Percentiles rank a stretch among this genome's conserved stretches.
phyloP scores from a whole-genome alignment of 805 yeast species.

The Soucietia sequanensis region DNA sequence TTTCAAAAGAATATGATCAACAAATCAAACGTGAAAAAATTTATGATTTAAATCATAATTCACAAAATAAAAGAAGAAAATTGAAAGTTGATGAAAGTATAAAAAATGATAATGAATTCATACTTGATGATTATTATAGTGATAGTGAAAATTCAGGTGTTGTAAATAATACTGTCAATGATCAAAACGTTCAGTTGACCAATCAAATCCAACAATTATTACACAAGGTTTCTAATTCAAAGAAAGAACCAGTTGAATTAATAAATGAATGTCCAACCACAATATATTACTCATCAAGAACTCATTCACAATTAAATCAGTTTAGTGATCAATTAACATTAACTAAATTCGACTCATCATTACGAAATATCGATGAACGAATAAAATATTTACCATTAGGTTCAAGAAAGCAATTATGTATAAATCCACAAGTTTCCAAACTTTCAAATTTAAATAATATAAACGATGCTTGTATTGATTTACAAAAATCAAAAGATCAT shows the following conservation, averaged over 20 bases:
- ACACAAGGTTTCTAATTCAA: conserved; percentile 34
- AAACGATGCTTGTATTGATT: conserved; percentile 78
- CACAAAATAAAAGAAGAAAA: conserved; percentile 9
- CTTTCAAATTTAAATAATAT: conserved; percentile 51
- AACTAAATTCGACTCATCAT: conserved; percentile 64
- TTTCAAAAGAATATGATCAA: conserved; percentile 22
- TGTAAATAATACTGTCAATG: conserved; percentile 12
- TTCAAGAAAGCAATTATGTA: conserved; percentile 82
- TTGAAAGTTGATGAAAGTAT: conserved; percentile 2
- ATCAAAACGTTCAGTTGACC: conserved; percentile 32
- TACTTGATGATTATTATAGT: conserved; percentile 38
- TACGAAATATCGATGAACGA: conserved; percentile 46
- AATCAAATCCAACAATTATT: conserved; percentile 51
- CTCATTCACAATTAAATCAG: conserved; percentile 86
- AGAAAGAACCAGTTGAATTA: conserved; percentile 9
- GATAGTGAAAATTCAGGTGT: conserved; percentile 17
- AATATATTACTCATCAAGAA: conserved; percentile 76
- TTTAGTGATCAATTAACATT: conserved; percentile 69
- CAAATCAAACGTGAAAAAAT: conserved; percentile 12
- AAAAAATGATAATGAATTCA: conserved; percentile 12
- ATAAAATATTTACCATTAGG: conserved; percentile 72
- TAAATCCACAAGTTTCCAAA: conserved; percentile 59
- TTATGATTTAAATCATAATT: conserved; percentile 3
- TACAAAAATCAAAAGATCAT: conserved; percentile 43
- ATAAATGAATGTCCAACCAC: conserved; percentile 33